These are phyloP conservation scores for Trichophyton verrucosum DNA, from an alignment of 2,329 filamentous ascomycete species.

Conservation along the genomic window DNA sequence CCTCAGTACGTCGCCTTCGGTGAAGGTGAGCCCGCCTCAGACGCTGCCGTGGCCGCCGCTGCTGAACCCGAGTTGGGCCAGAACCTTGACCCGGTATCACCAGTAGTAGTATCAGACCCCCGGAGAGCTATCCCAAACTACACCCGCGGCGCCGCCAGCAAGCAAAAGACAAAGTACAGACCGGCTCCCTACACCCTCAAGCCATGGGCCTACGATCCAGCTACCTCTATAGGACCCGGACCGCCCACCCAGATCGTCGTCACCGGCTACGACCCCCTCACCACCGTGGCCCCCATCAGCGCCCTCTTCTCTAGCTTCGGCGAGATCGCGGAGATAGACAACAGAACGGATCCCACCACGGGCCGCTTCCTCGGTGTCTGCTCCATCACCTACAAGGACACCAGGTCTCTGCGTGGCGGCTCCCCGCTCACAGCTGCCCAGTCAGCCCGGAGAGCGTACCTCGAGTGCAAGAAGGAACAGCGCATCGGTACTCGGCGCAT, in stretches of 20 bases:
- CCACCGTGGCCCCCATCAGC: slow-evolving; percentile 63
- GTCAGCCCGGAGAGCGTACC: slow-evolving; percentile 64
- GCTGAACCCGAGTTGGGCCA: slow-evolving; percentile 38
- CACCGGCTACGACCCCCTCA: slow-evolving; percentile 88
- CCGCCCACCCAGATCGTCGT: slow-evolving; percentile 86
- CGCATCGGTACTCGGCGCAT: slow-evolving; percentile 67
- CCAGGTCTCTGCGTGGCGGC: slow-evolving; percentile 39
- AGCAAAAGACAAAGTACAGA: slow-evolving; percentile 59
- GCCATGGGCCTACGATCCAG: slow-evolving; percentile 68
- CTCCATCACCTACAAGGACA: slow-evolving; percentile 78
- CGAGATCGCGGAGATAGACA: slow-evolving; percentile 80
- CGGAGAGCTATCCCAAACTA: slow-evolving; percentile 58
- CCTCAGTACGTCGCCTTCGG: slow-evolving; percentile 42
- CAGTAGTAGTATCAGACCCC: slow-evolving; percentile 48
- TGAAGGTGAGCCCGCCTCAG: slow-evolving; percentile 50
- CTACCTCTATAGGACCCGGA: slow-evolving; percentile 74
- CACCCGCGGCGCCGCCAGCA: slow-evolving; percentile 49
- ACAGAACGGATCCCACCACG: slow-evolving; percentile 88
- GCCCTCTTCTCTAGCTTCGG: slow-evolving; percentile 69
- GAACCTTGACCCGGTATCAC: too few relatives aligned
- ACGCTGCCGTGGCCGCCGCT: not conserved
- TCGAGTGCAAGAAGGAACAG: slow-evolving; percentile 62
- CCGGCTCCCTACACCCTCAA: slow-evolving; percentile 64
- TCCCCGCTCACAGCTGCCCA: slow-evolving; percentile 56
- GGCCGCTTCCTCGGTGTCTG: slow-evolving; percentile 91